These are phyloP conservation scores for Trichoderma koningii DNA, from an alignment of 2,329 filamentous ascomycete genomes.

Conservation along the genomic window DNA sequence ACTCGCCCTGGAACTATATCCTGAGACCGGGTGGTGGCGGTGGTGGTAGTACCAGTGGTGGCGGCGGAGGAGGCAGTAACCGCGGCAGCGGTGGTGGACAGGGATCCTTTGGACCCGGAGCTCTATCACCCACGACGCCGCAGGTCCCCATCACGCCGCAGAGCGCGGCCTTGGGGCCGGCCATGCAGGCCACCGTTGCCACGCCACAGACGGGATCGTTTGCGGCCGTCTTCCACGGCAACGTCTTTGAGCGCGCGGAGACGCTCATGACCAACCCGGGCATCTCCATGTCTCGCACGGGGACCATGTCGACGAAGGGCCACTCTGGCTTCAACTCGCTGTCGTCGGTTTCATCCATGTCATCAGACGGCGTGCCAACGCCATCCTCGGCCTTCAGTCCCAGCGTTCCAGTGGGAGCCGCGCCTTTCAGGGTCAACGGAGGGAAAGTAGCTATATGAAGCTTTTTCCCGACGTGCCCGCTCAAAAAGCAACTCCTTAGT, in stretches of 20 bases:
- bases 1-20: constrained; percentile 59
- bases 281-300: constrained; percentile 57
- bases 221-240: constrained; percentile 55
- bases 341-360: constrained; percentile 47
- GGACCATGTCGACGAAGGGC: constrained; percentile 48
- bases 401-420: constrained; percentile 38
- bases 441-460: constrained; percentile 43
- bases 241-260: constrained; percentile 63
- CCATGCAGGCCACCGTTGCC: constrained; percentile 85
- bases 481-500: background rate
- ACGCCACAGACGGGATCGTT: constrained; percentile 64
- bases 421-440: constrained; percentile 43
- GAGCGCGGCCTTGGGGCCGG: constrained; percentile 84
- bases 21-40: constrained; percentile 31
- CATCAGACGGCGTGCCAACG: constrained; percentile 42
- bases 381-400: constrained; percentile 39
- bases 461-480: too few relatives aligned
- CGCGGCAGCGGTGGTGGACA: background rate
- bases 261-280: constrained; percentile 60
- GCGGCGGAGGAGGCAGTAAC: too few relatives aligned
- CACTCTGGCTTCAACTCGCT: constrained; percentile 45
- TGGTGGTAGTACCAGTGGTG: background rate
- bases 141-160: constrained; percentile 77
- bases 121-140: constrained; percentile 30
- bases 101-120: constrained; percentile 17